A percentile compares a stretch with the other conserved stretches of the same genome.
These are phyloP conservation scores for Aspergillus biplanus DNA, from an alignment of 495 filamentous ascomycete genomes.

Conservation along the genomic window DNA sequence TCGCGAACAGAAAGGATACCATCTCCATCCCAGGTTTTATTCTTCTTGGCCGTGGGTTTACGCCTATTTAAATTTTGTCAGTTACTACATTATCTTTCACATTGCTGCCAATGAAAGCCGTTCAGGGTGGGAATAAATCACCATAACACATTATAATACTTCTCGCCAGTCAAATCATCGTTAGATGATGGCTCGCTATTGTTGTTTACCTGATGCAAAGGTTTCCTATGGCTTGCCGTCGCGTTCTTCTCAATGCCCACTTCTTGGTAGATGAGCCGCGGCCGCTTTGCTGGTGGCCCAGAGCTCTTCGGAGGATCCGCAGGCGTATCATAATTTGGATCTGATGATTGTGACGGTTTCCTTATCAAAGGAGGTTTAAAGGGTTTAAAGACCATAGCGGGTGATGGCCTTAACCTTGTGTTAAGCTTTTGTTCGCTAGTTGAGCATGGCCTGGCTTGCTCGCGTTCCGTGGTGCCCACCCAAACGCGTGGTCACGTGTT, in stretches of 20 bases:
- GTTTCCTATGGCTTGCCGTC: conserved; percentile 21
- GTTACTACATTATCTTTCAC: neutral
- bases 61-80: conserved; percentile 52
- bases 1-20: conserved; percentile 62
- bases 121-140: conserved; percentile 4
- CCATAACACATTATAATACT: conserved; percentile 67
- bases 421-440: neutral
- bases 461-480: neutral
- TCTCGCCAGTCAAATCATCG: conserved; percentile 40
- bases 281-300: conserved; percentile 36
- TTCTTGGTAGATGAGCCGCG: conserved; percentile 23
- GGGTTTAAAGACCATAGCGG: conserved; percentile 51
- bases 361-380: conserved; percentile 50
- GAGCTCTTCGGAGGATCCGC: conserved; percentile 11
- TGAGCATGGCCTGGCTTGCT: neutral
- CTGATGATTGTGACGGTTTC: conserved; percentile 27
- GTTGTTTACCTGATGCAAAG: conserved; percentile 41
- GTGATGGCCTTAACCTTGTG: conserved; percentile 7
- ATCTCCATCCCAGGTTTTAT: conserved; percentile 90
- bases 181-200: conserved; percentile 17
- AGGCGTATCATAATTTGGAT: neutral
- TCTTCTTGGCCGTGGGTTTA: conserved; percentile 76
- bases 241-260: neutral
- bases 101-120: neutral
- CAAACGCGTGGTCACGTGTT: neutral